These are phyloP conservation scores for Salvia sclarea DNA, from an alignment of 305 asterid genomes.

Conservation along the genomic window DNA sequence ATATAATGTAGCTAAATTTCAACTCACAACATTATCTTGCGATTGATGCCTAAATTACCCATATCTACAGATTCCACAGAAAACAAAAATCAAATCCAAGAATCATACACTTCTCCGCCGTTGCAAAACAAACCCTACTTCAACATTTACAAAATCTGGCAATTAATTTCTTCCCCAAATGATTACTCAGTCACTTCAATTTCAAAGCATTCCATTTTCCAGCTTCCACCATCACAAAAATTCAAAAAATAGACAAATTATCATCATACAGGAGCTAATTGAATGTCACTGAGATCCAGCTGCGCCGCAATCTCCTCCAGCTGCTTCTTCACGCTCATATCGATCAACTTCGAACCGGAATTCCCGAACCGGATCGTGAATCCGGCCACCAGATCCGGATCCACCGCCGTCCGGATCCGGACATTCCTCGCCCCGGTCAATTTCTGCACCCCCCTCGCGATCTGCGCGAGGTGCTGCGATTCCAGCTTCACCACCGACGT, in stretches of 20 bases:
- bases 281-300: conserved; percentile 75
- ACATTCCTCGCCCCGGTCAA: conserved; percentile 75
- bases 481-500: conserved; percentile 80
- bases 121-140: too few relatives aligned
- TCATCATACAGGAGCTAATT: conserved; percentile 43
- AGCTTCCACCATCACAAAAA: neutral
- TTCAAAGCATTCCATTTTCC: neutral
- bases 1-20: too few relatives aligned
- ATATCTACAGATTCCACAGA: too few relatives aligned
- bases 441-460: conserved; percentile 76
- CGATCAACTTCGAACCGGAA: conserved; percentile 79
- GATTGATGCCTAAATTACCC: too few relatives aligned
- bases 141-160: neutral
- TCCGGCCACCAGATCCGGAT: conserved; percentile 79
- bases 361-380: conserved; percentile 77
- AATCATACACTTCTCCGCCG: too few relatives aligned
- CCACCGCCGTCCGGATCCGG: conserved; percentile 64
- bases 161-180: neutral
- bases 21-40: too few relatives aligned
- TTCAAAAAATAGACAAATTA: neutral
- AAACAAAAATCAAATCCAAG: too few relatives aligned
- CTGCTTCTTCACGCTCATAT: conserved; percentile 94
- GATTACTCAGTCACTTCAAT: too few relatives aligned
- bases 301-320: conserved; percentile 74
- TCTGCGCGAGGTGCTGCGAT: conserved; percentile 73